Conservation (phyloP, 225 moss, liverwort and hornwort genomes). For the Sphagnum contortum region DNA sequence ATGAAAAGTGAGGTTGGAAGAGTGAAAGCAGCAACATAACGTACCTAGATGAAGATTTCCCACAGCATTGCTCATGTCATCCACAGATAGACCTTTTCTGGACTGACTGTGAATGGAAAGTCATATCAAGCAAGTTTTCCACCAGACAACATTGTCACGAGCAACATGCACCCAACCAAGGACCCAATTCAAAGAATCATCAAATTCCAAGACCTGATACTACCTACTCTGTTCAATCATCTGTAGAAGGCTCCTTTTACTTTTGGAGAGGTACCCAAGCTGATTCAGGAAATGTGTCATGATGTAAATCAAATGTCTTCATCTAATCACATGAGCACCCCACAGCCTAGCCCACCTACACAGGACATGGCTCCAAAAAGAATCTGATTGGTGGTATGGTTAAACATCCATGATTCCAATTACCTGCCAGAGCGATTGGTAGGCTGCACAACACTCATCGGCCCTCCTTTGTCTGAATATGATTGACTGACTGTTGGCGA, state of each 20-base stretch:
- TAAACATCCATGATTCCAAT: too few relatives aligned
- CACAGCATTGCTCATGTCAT: conserved; percentile 9
- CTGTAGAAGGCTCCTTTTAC: background rate
- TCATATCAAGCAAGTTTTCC: background rate
- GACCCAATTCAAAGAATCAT: background rate
- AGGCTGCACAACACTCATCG: conserved; percentile 22
- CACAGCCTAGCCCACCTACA: too few relatives aligned
- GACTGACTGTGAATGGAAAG: conserved; percentile 5
- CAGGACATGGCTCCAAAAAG: too few relatives aligned
- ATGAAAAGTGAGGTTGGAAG: background rate
- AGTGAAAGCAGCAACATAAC: too few relatives aligned
- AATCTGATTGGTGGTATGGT: too few relatives aligned
- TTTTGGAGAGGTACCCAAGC: background rate
- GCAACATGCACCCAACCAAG: background rate
- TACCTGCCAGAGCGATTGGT: background rate
- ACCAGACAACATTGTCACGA: background rate
- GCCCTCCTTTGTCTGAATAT: conserved; percentile 38
- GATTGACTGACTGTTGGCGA: conserved; percentile 8
- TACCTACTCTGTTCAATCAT: too few relatives aligned
- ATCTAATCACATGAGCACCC: too few relatives aligned
- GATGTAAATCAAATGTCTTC: too few relatives aligned
- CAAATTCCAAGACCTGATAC: too few relatives aligned
- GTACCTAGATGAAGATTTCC: conserved; percentile 11
- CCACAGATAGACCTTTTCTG: conserved; percentile 7
- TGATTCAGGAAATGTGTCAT: background rate